Base-by-base conservation (phyloP, 495 filamentous ascomycete genomes). In the Lophiotrema nucula region DNA sequence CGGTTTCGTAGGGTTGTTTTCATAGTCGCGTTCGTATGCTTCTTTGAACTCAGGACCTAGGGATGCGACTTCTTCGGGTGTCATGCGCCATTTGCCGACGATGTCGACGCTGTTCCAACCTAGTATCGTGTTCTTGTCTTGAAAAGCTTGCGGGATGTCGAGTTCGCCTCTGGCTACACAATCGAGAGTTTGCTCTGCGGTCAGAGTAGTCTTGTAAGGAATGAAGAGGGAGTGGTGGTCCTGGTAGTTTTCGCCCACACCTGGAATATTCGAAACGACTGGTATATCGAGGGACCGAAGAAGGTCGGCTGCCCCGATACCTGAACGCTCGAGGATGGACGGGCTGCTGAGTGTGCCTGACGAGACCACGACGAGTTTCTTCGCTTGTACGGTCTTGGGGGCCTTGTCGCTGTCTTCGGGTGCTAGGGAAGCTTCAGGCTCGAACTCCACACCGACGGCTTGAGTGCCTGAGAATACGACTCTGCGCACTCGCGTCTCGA, bases 51-150 rank as follows among this genome's bases (percentile, higher is more conserved):
- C 27, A 18, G 60, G 50, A 13, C 61, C 67, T 3, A 69, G 60
- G 1, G 51, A 52, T 13, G 46, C 45, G 21, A 65, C 64, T 45
- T 69, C 67, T 41, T 47, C 52, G 15, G 58, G 50, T 0, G 63
- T 61, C 2, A 58, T 53, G 8, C 67, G 50, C 22, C 64, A 39
- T 41, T 69, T 69, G 27, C 56, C 43, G 5, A 68, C 62, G 3
- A 79, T 58, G 50, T 85, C 82, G 50, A 73, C 60, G 11, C 55
- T 64, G 59, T 78, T 81, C 77, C 77, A 81, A 3, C 69, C 70
- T 1, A 79, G 67, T 18, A 69, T 67, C 10, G 64, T 45, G 53
- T 65, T 66, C 15, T 72, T 67, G 42, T 65, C 24, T 52, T 45
- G 47, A 48, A 51, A 63, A 18, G 51, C 59, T 58, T 64, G 62